Evolutionary conservation across 2,329 filamentous ascomycete genomes (phyloP), one percentile per base, ranked within the genome.

Genomic region (Trichoderma oligosporum): DNA sequence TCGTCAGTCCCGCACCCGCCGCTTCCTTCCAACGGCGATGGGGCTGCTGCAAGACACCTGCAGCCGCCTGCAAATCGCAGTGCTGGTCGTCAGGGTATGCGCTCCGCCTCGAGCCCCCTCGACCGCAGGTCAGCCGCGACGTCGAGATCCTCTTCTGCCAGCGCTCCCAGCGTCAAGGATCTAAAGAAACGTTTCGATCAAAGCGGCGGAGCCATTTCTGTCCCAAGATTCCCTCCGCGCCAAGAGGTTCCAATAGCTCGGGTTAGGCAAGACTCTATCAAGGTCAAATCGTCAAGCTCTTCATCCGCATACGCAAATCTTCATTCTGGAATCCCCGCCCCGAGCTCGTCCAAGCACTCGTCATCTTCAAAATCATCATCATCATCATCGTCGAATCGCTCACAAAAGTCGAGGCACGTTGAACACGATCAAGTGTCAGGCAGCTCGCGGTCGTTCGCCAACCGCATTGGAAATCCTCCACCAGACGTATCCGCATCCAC

Each of bases 171-270:
- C 60, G 88, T 94, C 64, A 90, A 87, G 73, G 89, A 94, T 67
- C 77, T 94, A 61, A 85, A 89, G 66, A 89, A 86, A 71, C 85
- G 82, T 55, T 94, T 93, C 73, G 88, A 93, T 70, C 83, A 86
- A 67, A 84, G 79, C 63, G 75, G 70, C 61, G 75, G 70, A 57
- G 57, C 61, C 39, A 60, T 65, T 47, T 66, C 70, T 41, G 67
- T 73, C 55, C 63, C 70, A 56, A 73, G 73, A 61, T 73, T 71
- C 62, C 67, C 71, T 52, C 58, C 67, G 36, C 65, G 68, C 68
- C 62, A 66, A 65, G 63, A 67, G 66, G 60, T 70, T 71, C 68
- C 66, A 57, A 60, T 63, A 55, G 60, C 63, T 62, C 68, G 64
- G 59, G 58, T 65, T 53, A 67, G 66, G 61, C 66, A 67, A 68